Conservation (phyloP, 2,329 filamentous ascomycete species). For the Fusarium mundagurra region DNA sequence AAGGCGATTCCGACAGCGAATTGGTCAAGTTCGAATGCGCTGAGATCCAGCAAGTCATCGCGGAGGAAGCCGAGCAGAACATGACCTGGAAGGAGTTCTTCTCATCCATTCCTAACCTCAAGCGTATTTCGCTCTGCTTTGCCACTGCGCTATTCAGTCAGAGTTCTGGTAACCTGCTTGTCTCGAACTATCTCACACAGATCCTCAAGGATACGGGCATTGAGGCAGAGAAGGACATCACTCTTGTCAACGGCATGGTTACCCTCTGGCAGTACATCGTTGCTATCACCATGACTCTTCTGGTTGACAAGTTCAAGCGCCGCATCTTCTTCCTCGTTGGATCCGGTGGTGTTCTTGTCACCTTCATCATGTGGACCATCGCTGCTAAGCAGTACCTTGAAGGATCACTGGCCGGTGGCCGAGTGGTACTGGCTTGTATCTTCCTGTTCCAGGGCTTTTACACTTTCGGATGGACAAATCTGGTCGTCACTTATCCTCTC, state of each 20-base stretch:
- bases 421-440: conserved; percentile 53
- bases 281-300: conserved; percentile 48
- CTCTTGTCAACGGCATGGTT: conserved; percentile 54
- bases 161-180: conserved; percentile 53
- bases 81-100: conserved; percentile 56
- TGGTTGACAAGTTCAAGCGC: conserved; percentile 51
- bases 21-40: conserved; percentile 59
- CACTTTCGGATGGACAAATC: conserved; percentile 54
- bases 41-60: conserved; percentile 60
- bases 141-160: conserved; percentile 53
- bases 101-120: conserved; percentile 50
- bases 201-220: conserved; percentile 53
- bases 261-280: conserved; percentile 56
- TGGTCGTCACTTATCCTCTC: conserved; percentile 55
- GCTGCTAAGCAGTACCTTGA: conserved; percentile 52
- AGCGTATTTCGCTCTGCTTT: conserved; percentile 53
- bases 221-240: conserved; percentile 50
- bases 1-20: conserved; percentile 54
- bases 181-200: conserved; percentile 54
- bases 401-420: conserved; percentile 45
- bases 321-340: conserved; percentile 52
- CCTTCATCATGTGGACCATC: conserved; percentile 53
- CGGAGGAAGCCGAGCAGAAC: conserved; percentile 54
- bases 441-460: conserved; percentile 56
- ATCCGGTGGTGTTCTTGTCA: conserved; percentile 51